phyloP scores from a whole-genome alignment of 2,329 filamentous ascomycete species.

The Arthrobotrys iridis region DNA sequence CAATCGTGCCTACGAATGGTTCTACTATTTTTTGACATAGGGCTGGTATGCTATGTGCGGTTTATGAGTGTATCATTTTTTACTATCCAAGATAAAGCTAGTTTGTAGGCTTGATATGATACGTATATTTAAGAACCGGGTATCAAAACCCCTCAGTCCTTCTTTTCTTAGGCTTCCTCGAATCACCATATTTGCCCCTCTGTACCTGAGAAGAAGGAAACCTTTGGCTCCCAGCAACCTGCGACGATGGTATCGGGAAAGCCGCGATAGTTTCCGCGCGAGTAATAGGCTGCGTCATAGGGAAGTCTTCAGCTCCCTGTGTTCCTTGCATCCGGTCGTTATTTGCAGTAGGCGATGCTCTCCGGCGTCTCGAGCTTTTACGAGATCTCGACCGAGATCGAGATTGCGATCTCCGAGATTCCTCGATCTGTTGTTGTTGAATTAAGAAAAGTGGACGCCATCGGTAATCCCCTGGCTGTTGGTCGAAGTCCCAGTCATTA shows the following conservation, averaged over 20 bases:
- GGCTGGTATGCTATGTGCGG: too few relatives aligned
- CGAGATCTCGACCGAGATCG: conserved; percentile 13
- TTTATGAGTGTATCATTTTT: background rate
- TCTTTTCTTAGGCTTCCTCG: conserved; percentile 58
- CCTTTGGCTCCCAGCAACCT: conserved; percentile 18
- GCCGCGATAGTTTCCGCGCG: conserved; percentile 14
- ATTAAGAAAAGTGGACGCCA: conserved; percentile 32
- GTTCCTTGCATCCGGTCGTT: background rate
- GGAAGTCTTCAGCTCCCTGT: background rate
- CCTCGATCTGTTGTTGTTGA: background rate
- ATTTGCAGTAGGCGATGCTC: background rate
- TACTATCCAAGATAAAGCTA: too few relatives aligned
- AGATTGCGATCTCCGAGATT: background rate
- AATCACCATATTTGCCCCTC: conserved; percentile 57
- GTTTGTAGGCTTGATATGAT: too few relatives aligned
- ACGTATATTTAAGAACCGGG: background rate
- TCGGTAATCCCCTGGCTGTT: conserved; percentile 23
- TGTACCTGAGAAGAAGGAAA: conserved; percentile 39
- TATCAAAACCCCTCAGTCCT: conserved; percentile 45
- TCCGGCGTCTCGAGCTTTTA: background rate
- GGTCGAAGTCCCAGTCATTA: conserved; percentile 28
- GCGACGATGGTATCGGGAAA: background rate
- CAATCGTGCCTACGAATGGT: background rate
- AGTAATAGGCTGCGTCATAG: conserved; percentile 28
- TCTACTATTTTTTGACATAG: too few relatives aligned